Evolutionary conservation across 2,329 filamentous ascomycete species (phyloP), one percentile per base, ranked within the genome.

Genomic region (Westerdykella aurantiaca): DNA sequence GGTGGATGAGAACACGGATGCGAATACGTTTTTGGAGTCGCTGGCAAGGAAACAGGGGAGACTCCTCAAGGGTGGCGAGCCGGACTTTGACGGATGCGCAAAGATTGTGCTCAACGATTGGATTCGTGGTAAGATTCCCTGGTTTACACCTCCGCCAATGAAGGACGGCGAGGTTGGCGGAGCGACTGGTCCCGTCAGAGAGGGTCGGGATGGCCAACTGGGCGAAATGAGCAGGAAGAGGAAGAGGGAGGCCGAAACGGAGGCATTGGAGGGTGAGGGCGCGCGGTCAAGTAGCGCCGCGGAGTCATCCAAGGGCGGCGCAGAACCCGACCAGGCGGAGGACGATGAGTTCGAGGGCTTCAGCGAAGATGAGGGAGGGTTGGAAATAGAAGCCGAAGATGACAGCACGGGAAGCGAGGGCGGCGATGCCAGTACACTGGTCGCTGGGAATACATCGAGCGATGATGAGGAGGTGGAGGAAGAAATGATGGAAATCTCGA

Each of bases 71-170:
- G 91, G 88, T 45, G 93, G 91, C n/a, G 93, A 97, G 66, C 86
- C 91, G 4, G 93, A 98, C 66, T 72, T 96, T 43, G 91, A 97
- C 58, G 89, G 90, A 57, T 89, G 95, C 38, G 93, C 93, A 1
- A 95, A 95, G 69, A 95, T 95, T 82, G 86, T 98, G 1, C 72
- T 98, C 47, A 97, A 95, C 59, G 93, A 98, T 63, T 98, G 97
- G 65, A 80, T 97, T 61, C 76, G 93, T 51, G 93, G 93, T 44
- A 96, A 91, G 70, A 87, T 97, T 21, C 93, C 93, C 1, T 98
- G 94, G 93, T 98, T 89, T 62, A 93, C 87, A 0, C 82, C 88
- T 7, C 83, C 89, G 9, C 88, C 90, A 2, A 53, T 58, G 34
- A 57, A 55, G 29, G 68, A 67, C 33, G 79, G 55, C n/a, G 56